Evolutionary conservation across 2,329 filamentous ascomycete species (phyloP), one percentile per base, ranked within the genome.

Genomic region (Penicillium paneum): DNA sequence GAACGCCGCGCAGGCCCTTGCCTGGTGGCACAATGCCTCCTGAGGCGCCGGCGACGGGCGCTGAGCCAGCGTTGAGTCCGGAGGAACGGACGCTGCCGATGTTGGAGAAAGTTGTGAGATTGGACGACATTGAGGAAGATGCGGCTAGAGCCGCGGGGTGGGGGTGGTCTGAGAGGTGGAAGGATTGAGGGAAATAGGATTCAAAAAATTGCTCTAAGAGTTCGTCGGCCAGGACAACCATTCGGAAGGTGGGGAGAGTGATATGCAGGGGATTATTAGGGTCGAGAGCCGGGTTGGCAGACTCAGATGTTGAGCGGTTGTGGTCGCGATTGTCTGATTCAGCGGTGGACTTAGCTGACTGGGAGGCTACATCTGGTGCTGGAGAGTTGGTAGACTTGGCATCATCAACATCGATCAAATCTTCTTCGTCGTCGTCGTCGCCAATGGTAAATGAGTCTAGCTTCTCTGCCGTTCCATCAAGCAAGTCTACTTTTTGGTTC

Each of bases 121-220:
- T 87, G 0, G 88, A 86, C 1, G 82, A 82, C 6, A 83, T 81
- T 5, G 78, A 76, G 41, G 76, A 74, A 24, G 60, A 74, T 66
- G 67, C 74, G 12, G 78, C 70, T 31, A 67, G 71, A 8, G 73
- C 76, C 7, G 74, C 79, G 35, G 77, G 73, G 31, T 81, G 70
- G 2, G 80, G 78, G 28, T 76, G 76, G 56, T 95, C 89, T 24
- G 90, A 86, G 43, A 97, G 86, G 66, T 90, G 91, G 82, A 99
- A 95, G 1, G 91, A 96, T 48, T 89, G 86, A 0, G 93, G 91
- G 76, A 97, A 97, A 38, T 91, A 95, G 0, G 90, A 90, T 75
- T 99, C 94, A 71, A 99, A 99, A 76, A 99, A 99, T 64, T 95
- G 90, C 67, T 99, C 93, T 6, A 99, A 83, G 0, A 95, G 82